Conservation (phyloP, 1,284 basidiomycete species). For the Pascua guehoae region DNA sequence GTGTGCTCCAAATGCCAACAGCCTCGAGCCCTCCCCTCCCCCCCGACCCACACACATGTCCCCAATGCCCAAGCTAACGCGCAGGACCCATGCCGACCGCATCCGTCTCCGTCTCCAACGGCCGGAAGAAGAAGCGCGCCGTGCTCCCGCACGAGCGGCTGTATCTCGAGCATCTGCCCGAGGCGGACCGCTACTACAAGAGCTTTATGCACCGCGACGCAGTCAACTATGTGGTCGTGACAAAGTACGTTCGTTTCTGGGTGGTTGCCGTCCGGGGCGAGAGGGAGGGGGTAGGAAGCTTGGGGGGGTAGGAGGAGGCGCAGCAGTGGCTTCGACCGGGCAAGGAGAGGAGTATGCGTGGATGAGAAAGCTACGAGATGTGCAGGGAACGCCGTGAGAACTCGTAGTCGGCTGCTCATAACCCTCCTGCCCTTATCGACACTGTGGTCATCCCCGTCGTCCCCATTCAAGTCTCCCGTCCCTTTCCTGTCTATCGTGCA, state of each 20-base stretch:
- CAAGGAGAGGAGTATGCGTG: not conserved
- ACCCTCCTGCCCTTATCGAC: too few species aligned
- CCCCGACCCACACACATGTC: not conserved
- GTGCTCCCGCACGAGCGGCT: constrained; percentile 73
- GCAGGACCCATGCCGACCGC: constrained; percentile 26
- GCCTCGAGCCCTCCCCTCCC: not conserved
- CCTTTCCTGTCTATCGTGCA: not conserved
- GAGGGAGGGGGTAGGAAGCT: too few species aligned
- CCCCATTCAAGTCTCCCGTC: too few species aligned
- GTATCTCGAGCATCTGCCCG: constrained; percentile 87
- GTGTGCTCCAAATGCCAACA: too few species aligned
- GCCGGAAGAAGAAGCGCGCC: constrained; percentile 48
- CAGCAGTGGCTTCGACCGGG: not conserved
- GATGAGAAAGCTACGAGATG: too few species aligned
- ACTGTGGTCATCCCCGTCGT: not conserved
- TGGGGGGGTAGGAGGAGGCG: too few species aligned
- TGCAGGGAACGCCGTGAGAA: too few species aligned
- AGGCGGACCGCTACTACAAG: constrained; percentile 89
- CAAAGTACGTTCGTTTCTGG: constrained; percentile 56
- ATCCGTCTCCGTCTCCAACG: constrained; percentile 17
- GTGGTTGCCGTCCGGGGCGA: too few species aligned
- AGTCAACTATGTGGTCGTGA: constrained; percentile 81
- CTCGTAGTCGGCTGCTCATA: too few species aligned
- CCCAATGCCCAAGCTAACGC: not conserved
- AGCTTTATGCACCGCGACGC: constrained; percentile 98